Base-by-base conservation (phyloP, 805 yeast genomes). In the Yarrowia osloensis region DNA sequence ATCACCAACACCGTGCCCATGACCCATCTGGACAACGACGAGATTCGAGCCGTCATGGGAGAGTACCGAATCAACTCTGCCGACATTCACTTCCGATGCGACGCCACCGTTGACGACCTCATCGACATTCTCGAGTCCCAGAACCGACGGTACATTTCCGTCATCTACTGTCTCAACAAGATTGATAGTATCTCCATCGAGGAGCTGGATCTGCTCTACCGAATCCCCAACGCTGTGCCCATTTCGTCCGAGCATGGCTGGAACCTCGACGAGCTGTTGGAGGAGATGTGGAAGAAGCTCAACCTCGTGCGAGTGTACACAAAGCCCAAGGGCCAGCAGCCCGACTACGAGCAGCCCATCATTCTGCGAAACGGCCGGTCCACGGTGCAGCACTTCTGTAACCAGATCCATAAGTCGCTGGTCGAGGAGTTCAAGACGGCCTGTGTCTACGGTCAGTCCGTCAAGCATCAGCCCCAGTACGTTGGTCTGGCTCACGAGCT, bases 181-280 rank as follows among this genome's bases (percentile, higher is more conserved):
- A 94, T 95, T 74, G 99, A 95, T 78, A 88, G 98, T 12, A 89
- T 95, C 75, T 89, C 97, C 8, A 84, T 94, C 66, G 96, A 95
- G 79, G 99, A 95, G 77, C 85, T 95, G 72, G 97, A 95, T 72
- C 80, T 95, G 68, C 79, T 95, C 70, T 89, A 90, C 81, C 86
- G 95, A 76, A 95, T 95, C 73, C 99, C 99, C 62, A 88, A 95
- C 79, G 98, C 98, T 8, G 96, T 95, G 63, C 99, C 99, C 44
- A 94, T 95, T 69, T 90, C 97, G 11, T 89, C 97, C 8, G 98
- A 96, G 70, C 84, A 89, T 75, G 97, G 96, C 71, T 95, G 99
- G 99, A 95, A 95, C 76, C 81, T 95, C 75, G 99, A 95, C 78
- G 98, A 94, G 78, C 83, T 95, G 72, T 81, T 95, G 72, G 97